phyloP scores from a whole-genome alignment of 2,329 filamentous ascomycete species.

The Dothistroma septosporum region DNA sequence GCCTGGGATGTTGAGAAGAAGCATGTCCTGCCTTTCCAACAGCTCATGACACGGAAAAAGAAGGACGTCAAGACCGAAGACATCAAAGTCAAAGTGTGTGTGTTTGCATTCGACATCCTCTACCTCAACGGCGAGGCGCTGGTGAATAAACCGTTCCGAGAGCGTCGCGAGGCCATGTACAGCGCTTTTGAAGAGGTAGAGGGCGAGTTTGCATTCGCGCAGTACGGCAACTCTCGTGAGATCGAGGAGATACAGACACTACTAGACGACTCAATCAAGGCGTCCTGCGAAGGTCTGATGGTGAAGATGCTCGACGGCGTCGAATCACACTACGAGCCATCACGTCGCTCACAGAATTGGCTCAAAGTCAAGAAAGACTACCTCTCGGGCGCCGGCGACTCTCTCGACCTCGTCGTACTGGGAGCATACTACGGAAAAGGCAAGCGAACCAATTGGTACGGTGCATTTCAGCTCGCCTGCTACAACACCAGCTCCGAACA shows the following conservation, averaged over 20 bases:
- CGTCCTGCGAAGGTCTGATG: constrained; percentile 96
- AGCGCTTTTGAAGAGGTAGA: constrained; percentile 71
- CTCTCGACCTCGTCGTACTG: constrained; percentile 90
- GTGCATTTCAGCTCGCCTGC: constrained; percentile 90
- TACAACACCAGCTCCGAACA: constrained; percentile 76
- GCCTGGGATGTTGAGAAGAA: constrained; percentile 94
- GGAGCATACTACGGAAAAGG: constrained; percentile 92
- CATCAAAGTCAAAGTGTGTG: constrained; percentile 93
- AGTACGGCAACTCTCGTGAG: constrained; percentile 78
- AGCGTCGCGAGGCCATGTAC: constrained; percentile 72
- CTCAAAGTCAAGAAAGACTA: constrained; percentile 99
- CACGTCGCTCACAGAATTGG: constrained; percentile 95
- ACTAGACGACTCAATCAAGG: constrained; percentile 90
- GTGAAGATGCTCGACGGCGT: constrained; percentile 97
- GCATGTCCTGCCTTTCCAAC: constrained; percentile 94
- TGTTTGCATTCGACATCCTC: constrained; percentile 92
- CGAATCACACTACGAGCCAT: constrained; percentile 93
- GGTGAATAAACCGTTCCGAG: constrained; percentile 80
- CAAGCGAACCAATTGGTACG: constrained; percentile 93
- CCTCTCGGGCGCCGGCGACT: constrained; percentile 87
- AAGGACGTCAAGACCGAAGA: constrained; percentile 97
- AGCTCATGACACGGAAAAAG: constrained; percentile 94
- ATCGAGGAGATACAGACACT: constrained; percentile 90
- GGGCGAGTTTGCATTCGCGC: constrained; percentile 88
- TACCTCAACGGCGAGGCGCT: constrained; percentile 88